A percentile compares a stretch with the other conserved stretches of the same genome.
Evolutionary conservation across 2,329 filamentous ascomycete genomes (phyloP).

Genomic region (Ophiosphaerella narmari): DNA sequence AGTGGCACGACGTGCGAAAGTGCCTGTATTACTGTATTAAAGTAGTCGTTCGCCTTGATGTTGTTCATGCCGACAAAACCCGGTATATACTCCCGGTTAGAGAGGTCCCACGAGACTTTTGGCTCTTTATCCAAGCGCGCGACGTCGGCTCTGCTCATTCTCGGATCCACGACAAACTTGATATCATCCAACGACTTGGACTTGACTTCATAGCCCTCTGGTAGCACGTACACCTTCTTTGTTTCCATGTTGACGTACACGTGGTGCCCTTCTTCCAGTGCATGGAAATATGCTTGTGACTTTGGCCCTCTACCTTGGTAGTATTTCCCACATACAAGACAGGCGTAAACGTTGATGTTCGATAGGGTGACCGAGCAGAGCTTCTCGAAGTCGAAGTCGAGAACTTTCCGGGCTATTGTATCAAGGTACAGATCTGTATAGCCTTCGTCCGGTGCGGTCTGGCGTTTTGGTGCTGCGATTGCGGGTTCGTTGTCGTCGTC

Average conservation of each 20-base stretch:
- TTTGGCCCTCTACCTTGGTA: conserved; percentile 92
- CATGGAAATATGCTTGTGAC: conserved; percentile 96
- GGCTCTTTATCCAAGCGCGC: conserved; percentile 72
- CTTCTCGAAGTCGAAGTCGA: conserved; percentile 99
- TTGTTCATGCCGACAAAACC: conserved; percentile 99
- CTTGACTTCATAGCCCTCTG: conserved; percentile 95
- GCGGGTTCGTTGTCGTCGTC: conserved; percentile 45
- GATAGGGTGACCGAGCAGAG: conserved; percentile 93
- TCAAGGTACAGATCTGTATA: conserved; percentile 97
- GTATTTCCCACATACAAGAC: conserved; percentile 96
- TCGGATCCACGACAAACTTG: conserved; percentile 94
- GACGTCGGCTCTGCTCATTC: conserved; percentile 80
- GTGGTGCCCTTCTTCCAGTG: conserved; percentile 92
- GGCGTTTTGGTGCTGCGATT: conserved; percentile 62
- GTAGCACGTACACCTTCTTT: conserved; percentile 87
- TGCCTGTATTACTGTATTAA: conserved; percentile 92
- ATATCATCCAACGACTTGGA: conserved; percentile 96
- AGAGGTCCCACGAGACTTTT: conserved; percentile 73
- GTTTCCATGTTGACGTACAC: conserved; percentile 98
- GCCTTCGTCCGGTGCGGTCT: conserved; percentile 79
- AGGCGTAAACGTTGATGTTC: conserved; percentile 99
- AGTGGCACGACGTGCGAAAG: conserved; percentile 87
- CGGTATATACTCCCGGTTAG: conserved; percentile 83
- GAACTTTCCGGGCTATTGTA: conserved; percentile 88
- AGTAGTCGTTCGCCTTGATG: conserved; percentile 98